These are phyloP conservation scores for Chlamydomonas schloesseri DNA, from an alignment of 139 green algal genomes.

Conservation along the genomic window DNA sequence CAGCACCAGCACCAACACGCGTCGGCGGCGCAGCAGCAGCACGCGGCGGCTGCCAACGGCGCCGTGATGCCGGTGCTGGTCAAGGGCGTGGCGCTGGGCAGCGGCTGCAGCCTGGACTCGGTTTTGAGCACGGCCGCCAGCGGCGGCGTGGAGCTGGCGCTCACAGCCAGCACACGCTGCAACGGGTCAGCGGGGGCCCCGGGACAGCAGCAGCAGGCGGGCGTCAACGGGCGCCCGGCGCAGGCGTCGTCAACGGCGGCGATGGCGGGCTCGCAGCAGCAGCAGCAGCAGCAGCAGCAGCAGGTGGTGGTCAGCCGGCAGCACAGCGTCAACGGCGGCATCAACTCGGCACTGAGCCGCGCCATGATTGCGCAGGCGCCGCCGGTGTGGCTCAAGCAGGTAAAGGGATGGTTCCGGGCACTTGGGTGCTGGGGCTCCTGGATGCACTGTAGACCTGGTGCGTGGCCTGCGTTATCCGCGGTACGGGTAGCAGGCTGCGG, in stretches of 20 bases:
- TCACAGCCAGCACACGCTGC: no score
- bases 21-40: background rate
- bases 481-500: no score
- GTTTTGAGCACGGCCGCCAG: background rate
- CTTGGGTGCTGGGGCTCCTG: no score
- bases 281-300: constrained; percentile 13
- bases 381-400: constrained; percentile 29
- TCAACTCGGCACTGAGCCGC: background rate
- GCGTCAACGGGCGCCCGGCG: no score
- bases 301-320: background rate
- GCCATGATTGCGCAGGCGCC: background rate
- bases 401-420: background rate
- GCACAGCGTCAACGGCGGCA: background rate
- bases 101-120: no score
- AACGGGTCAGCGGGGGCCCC: no score
- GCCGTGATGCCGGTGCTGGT: background rate
- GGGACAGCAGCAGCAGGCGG: no score
- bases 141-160: no score
- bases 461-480: no score
- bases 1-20: no score
- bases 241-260: no score
- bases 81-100: background rate
- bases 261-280: background rate
- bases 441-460: no score
- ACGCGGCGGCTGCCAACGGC: background rate